Evolutionary conservation across 495 filamentous ascomycete species (phyloP).

Genomic region (Talaromyces thailandensis): DNA sequence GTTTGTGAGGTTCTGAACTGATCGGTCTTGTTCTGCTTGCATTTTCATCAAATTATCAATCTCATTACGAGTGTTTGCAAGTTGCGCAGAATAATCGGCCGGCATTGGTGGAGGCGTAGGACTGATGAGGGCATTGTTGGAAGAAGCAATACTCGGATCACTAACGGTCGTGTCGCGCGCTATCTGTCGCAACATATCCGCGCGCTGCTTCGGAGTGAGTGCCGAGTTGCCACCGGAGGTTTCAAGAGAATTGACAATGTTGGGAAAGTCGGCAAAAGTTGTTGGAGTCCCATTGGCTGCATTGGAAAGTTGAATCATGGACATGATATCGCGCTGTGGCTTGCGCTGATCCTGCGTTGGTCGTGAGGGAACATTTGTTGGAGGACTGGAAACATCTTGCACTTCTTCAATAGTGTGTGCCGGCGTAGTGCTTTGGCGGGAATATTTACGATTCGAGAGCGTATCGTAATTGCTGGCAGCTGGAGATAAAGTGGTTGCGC

Average conservation of each 20-base stretch:
- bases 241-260: conserved; percentile 64
- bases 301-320: conserved; percentile 73
- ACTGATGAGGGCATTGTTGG: conserved; percentile 49
- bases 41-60: conserved; percentile 66
- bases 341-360: conserved; percentile 13
- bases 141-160: conserved; percentile 16
- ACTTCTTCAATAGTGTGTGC: conserved; percentile 37
- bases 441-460: conserved; percentile 22
- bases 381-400: conserved; percentile 29
- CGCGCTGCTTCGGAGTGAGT: conserved; percentile 68
- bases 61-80: conserved; percentile 58
- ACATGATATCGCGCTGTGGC: conserved; percentile 72
- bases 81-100: conserved; percentile 36
- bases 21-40: conserved; percentile 61
- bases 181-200: conserved; percentile 73
- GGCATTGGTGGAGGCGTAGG: conserved; percentile 53
- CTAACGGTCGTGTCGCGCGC: conserved; percentile 39
- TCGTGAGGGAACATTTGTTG: conserved; percentile 1
- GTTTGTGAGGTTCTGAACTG: conserved; percentile 61
- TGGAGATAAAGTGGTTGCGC: conserved; percentile 32
- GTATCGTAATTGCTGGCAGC: conserved; percentile 21
- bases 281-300: conserved; percentile 43
- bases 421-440: conserved; percentile 24
- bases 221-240: conserved; percentile 53
- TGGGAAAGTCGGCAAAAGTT: conserved; percentile 56